phyloP scores from a whole-genome alignment of 352 stramenopile genomes.

The Phytophthora syringae region DNA sequence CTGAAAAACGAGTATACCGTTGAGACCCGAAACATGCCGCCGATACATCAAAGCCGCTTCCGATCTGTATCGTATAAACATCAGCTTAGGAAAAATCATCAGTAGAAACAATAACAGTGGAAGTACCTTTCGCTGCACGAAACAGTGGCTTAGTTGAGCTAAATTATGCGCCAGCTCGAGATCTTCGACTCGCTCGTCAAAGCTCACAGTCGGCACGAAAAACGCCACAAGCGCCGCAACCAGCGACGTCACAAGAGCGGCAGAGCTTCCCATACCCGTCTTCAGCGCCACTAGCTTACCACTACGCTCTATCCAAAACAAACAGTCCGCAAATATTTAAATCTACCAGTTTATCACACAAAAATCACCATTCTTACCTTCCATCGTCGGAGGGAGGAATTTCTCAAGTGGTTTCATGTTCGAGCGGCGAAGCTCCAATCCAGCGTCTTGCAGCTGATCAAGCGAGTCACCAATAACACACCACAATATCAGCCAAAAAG shows the following conservation, averaged over 20 bases:
- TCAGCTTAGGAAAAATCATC: too few species aligned
- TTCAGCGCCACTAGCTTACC: constrained; percentile 86
- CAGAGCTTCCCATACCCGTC: constrained; percentile 96
- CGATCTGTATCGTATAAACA: constrained; percentile 69
- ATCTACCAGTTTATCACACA: too few species aligned
- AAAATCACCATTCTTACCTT: constrained; percentile 41
- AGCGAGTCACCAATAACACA: not conserved
- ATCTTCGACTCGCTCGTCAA: constrained; percentile 27
- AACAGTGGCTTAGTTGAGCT: constrained; percentile 94
- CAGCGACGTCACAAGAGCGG: constrained; percentile 95
- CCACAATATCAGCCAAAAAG: constrained; percentile 17
- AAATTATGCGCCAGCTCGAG: constrained; percentile 93
- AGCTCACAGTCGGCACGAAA: constrained; percentile 63
- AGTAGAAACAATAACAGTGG: not conserved
- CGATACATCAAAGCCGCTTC: constrained; percentile 97
- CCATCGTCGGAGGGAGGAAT: constrained; percentile 85
- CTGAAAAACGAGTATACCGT: constrained; percentile 92
- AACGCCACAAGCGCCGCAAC: constrained; percentile 90
- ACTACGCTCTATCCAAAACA: constrained; percentile 31
- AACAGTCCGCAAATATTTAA: too few species aligned
- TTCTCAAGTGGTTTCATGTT: constrained; percentile 77
- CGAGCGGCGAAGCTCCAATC: constrained; percentile 57
- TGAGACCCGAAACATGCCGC: constrained; percentile 95
- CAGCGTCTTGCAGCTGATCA: constrained; percentile 71
- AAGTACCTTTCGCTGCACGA: constrained; percentile 95